These are phyloP conservation scores for Cercospora sojina DNA, from an alignment of 2,329 filamentous ascomycete genomes.

Conservation along the genomic window DNA sequence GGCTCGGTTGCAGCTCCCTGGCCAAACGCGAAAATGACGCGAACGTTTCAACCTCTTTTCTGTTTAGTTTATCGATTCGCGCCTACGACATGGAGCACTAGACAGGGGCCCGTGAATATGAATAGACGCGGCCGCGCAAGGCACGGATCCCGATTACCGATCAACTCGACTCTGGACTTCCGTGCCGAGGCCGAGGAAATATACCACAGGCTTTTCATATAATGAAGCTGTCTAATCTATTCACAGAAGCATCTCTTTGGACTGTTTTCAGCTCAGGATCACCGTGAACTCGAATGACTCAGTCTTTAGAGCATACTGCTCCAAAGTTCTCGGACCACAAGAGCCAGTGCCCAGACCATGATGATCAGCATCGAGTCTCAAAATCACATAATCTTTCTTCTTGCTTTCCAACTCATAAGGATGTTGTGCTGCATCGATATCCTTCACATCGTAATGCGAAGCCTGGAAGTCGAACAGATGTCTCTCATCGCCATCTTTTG, in stretches of 20 bases:
- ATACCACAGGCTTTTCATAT: not conserved
- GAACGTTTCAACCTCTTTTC: not conserved
- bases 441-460: conserved; percentile 53
- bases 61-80: not conserved
- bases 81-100: not conserved
- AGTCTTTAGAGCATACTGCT: conserved; percentile 42
- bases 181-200: not conserved
- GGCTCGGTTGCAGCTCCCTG: not conserved
- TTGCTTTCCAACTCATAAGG: conserved; percentile 61
- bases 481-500: conserved; percentile 8
- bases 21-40: not conserved
- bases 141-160: not conserved
- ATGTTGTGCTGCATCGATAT: conserved; percentile 60
- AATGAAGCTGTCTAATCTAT: not conserved
- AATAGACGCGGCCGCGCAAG: not conserved
- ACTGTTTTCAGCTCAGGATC: conserved; percentile 18
- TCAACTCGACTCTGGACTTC: not conserved
- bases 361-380: conserved; percentile 57
- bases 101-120: not conserved
- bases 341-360: conserved; percentile 49
- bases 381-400: conserved; percentile 55
- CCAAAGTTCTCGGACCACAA: conserved; percentile 56
- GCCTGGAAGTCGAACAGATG: conserved; percentile 52
- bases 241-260: not conserved
- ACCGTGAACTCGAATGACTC: conserved; percentile 41